Evolutionary conservation across 208 protist species (phyloP), one percentile per base, ranked within the genome.

Genomic region (Trichomonas tenax): DNA sequence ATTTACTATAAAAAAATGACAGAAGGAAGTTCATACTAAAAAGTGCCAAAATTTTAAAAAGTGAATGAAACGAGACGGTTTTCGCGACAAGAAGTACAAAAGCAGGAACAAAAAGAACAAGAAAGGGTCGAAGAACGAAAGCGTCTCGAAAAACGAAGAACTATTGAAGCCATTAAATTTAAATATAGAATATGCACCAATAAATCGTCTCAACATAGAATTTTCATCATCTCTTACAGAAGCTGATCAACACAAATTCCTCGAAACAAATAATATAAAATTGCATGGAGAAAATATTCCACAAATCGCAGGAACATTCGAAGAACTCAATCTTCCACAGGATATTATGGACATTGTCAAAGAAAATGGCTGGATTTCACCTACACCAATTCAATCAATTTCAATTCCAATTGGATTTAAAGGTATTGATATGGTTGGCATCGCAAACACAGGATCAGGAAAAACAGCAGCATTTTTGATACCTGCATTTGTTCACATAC

Each of bases 401-500:
- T 82, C 97, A 21, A 96, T 97, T 63, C 97, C 97, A 63, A 63
- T 48, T 14, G 96, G 72, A 72, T 45, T 97, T 0, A 51, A 38
- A 48, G 96, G 96, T 72, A 86, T 96, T 34, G 97, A 97, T 81
- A 38, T 97, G 40, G 96, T 97, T 58, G 97, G 96, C 38, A 96
- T 98, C 21, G 98, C 98, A 0, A 96, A 97, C 82, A 99, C 98
- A 34, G 98, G 98, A 40, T 98, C 97, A 4, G 98, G 98, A 26
- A 98, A 99, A 96, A 99, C 98, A 51, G 97, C 98, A 9, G 97
- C 98, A n/a, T 99, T 98, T 96, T 49, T 98, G 14, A 96, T 98
- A 31, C 98, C 98, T n/a, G 97, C 98, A 44, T 96, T 98, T 40
- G 38, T 97, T 26, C 96, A 98, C 95, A 97, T 98, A 11, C 15